Conservation (phyloP, 2,329 filamentous ascomycete species). For the Erysiphe pulchra region DNA sequence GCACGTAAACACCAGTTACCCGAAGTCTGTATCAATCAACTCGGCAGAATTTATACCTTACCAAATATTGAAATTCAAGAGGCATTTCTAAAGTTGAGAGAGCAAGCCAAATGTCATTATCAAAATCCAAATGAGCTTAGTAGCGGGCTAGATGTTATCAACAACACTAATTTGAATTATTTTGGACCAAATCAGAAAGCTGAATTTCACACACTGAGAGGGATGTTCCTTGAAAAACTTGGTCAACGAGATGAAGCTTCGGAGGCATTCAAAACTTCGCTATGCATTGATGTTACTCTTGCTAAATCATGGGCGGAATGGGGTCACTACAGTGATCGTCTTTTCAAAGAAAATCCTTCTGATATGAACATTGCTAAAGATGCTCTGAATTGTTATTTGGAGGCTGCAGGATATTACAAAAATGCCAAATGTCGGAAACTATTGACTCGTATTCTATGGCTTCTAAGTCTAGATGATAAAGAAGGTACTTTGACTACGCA, state of each 20-base stretch:
- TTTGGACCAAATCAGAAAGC: constrained; percentile 91
- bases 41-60: constrained; percentile 92
- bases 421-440: constrained; percentile 89
- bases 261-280: constrained; percentile 74
- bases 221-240: constrained; percentile 94
- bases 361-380: constrained; percentile 70
- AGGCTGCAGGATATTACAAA: constrained; percentile 90
- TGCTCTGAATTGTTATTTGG: constrained; percentile 84
- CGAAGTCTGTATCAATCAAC: constrained; percentile 89
- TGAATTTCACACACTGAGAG: constrained; percentile 96
- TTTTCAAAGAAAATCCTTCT: constrained; percentile 73
- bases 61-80: constrained; percentile 99
- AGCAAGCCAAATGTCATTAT: constrained; percentile 97
- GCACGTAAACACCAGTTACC: constrained; percentile 90
- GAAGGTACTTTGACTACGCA: constrained; percentile 61
- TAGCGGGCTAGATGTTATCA: constrained; percentile 89
- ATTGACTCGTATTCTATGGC: constrained; percentile 78
- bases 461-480: constrained; percentile 76
- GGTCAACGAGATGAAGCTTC: constrained; percentile 78
- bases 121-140: constrained; percentile 83
- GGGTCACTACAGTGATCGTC: constrained; percentile 92
- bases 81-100: constrained; percentile 90
- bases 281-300: constrained; percentile 87
- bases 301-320: constrained; percentile 98
- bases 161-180: constrained; percentile 98